Conservation (phyloP, 176 grass and related monocot species). For the Avena eriantha region DNA sequence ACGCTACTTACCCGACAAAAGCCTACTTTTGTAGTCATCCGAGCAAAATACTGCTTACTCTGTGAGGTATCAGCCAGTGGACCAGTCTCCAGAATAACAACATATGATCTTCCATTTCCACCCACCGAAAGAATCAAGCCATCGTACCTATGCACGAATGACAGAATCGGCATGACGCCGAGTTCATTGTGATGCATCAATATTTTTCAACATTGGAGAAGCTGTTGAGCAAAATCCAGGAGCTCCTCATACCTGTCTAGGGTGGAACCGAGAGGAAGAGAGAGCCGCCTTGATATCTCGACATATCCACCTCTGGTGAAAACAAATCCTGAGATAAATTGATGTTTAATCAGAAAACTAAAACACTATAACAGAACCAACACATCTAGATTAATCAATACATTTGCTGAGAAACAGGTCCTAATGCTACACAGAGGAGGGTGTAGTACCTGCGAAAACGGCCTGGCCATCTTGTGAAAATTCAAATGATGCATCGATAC, state of each 20-base stretch:
- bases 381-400: constrained; percentile 10
- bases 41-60: constrained; percentile 92
- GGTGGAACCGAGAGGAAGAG: constrained; percentile 95
- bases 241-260: constrained; percentile 77
- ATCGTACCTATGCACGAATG: constrained; percentile 69
- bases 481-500: constrained; percentile 86
- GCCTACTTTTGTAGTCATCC: constrained; percentile 94
- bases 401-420: not conserved
- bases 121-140: constrained; percentile 92
- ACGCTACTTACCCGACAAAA: constrained; percentile 87
- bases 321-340: constrained; percentile 79
- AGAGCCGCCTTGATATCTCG: constrained; percentile 85
- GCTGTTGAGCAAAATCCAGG: constrained; percentile 30
- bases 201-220: constrained; percentile 25
- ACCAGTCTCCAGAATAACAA: constrained; percentile 96
- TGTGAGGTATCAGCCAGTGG: constrained; percentile 90
- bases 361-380: constrained; percentile 18
- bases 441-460: constrained; percentile 72
- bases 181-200: constrained; percentile 29
- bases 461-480: constrained; percentile 67
- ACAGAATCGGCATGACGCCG: constrained; percentile 22
- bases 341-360: constrained; percentile 25
- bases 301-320: constrained; percentile 92
- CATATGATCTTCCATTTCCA: constrained; percentile 94
- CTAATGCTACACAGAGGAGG: constrained; percentile 1